Evolutionary conservation across 768 basidiomycete genomes (phyloP).

Genomic region (Tylopilus rubrobrunneus): DNA sequence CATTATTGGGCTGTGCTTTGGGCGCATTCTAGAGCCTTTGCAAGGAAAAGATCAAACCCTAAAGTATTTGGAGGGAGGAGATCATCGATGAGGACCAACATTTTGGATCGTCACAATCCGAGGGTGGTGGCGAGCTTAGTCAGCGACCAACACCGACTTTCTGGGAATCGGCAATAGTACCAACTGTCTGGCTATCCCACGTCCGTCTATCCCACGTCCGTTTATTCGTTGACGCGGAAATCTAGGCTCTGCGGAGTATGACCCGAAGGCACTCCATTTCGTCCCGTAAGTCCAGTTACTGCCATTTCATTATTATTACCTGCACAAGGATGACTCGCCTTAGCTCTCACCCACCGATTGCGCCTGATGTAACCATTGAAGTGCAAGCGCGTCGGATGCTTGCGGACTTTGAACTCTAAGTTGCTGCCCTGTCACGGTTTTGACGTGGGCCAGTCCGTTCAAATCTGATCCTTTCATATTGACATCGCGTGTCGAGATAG

Average conservation of each 20-base stretch:
- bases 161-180: slow-evolving; percentile 2
- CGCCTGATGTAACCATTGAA: too few relatives aligned
- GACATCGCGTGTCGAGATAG: too few relatives aligned
- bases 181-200: background rate
- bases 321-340: slow-evolving; percentile 5
- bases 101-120: slow-evolving; percentile 1
- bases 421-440: too few relatives aligned
- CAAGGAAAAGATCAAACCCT: slow-evolving; percentile 1
- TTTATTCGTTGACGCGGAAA: background rate
- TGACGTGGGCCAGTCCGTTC: too few relatives aligned
- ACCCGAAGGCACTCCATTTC: slow-evolving; percentile 8
- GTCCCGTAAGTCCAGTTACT: slow-evolving; percentile 6
- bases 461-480: too few relatives aligned
- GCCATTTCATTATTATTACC: too few relatives aligned
- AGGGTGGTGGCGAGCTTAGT: slow-evolving; percentile 23
- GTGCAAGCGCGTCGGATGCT: too few relatives aligned
- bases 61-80: background rate
- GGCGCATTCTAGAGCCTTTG: background rate
- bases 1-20: background rate
- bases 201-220: background rate
- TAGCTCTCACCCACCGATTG: background rate
- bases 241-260: background rate
- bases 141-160: slow-evolving; percentile 16
- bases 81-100: background rate
- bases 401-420: too few relatives aligned